Percentiles rank a stretch among this genome's conserved stretches.
phyloP scores from a whole-genome alignment of 768 basidiomycete genomes.

The Mycena metata region DNA sequence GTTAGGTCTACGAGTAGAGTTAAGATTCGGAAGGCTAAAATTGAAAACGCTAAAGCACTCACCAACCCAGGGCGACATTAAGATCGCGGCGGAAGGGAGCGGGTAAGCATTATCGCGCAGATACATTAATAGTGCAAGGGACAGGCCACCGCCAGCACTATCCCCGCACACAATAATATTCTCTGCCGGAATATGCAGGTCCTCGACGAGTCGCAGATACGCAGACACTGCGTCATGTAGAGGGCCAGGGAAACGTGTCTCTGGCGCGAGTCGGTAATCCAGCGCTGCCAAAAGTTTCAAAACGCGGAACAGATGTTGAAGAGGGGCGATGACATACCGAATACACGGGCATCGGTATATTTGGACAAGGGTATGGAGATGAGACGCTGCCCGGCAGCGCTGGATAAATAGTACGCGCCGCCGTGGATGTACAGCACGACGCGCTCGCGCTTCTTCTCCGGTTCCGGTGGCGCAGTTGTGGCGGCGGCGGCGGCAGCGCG shows the following conservation, averaged over 20 bases:
- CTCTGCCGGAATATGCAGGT: conserved; percentile 90
- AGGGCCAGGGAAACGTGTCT: conserved; percentile 94
- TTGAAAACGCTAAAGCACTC: conserved; percentile 49
- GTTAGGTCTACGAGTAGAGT: conserved; percentile 78
- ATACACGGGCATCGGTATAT: conserved; percentile 89
- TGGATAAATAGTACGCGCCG: conserved; percentile 83
- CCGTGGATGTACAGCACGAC: conserved; percentile 96
- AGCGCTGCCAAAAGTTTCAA: conserved; percentile 66
- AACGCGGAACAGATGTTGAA: conserved; percentile 4
- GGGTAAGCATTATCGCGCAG: conserved; percentile 92
- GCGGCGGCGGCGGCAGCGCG: conserved; percentile 41
- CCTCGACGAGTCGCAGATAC: conserved; percentile 89
- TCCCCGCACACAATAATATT: conserved; percentile 93
- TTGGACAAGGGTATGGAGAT: conserved; percentile 94
- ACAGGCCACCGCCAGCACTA: conserved; percentile 92
- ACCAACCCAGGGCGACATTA: conserved; percentile 98
- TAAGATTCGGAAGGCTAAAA: conserved; percentile 17
- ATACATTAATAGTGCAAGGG: conserved; percentile 91
- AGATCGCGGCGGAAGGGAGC: conserved; percentile 85
- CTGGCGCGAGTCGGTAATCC: conserved; percentile 96
- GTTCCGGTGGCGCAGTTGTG: conserved; percentile 34
- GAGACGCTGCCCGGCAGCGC: conserved; percentile 89
- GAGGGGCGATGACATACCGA: conserved; percentile 56
- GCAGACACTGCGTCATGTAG: conserved; percentile 87
- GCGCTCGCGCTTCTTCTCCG: conserved; percentile 71